Evolutionary conservation across 2,329 filamentous ascomycete species (phyloP), one percentile per base, ranked within the genome.

Genomic region (Pseudogymnoascus sp.): DNA sequence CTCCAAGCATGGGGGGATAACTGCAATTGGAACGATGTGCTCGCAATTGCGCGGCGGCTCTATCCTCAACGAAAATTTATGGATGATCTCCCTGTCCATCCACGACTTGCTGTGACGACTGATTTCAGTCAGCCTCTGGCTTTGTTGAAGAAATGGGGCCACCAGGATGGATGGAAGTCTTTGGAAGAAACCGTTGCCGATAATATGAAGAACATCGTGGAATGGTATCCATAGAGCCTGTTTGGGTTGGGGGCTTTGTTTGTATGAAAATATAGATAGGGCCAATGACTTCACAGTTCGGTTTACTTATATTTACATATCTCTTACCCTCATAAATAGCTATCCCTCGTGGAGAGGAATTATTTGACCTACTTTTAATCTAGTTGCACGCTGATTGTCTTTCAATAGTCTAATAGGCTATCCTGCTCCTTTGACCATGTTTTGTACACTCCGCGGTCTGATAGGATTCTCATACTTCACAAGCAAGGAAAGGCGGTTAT

Each of bases 1-100:
- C 40, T 75, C 3, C 70, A 70, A 42, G 67, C 68, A 5, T 75
- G 68, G 65, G 70, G 69, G 0, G 61, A 69, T 14, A 63, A 59
- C 11, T 67, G 62, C 44, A 71, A 70, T 61, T 71, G 69, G 67
- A 71, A 71, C 46, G 66, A 67, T 28, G 61, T 71, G 1, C 61
- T 74, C 2, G 63, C 63, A 6, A 65, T 72, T 14, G 60, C 73
- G 12, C 68, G 70, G 25, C 65, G 66, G 38, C 23, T 70, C 10
- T 63, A 66, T 62, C 71, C 72, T 1, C 44, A 70, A 36, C 61
- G 64, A 4, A 64, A 69, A 31, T 69, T 72, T 36, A 56, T 67
- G 28, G 63, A 66, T n/a, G 64, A 71, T 40, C 62, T 59, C 28
- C 67, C 70, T 61, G 62, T 67, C 5, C 63, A 62, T n/a, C 16